Percentiles rank a stretch among this genome's conserved stretches.
These are phyloP conservation scores for Teunomyces pallodes DNA, from an alignment of 805 yeast species.

Conservation along the genomic window DNA sequence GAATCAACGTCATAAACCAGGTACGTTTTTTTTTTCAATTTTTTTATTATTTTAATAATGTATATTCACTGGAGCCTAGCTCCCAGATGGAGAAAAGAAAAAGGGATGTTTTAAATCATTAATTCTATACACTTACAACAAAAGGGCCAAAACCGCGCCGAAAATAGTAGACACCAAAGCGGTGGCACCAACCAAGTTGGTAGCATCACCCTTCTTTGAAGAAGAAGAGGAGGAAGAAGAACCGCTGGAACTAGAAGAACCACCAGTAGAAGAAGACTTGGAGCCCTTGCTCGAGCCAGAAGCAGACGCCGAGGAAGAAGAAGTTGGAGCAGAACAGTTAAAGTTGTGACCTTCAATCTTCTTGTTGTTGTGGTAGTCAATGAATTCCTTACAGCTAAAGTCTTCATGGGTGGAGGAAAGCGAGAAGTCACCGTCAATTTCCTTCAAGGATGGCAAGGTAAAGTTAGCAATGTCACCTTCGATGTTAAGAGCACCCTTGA, in stretches of 20 bases:
- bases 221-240: conserved; percentile 21
- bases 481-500: conserved; percentile 42
- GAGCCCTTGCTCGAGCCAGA: conserved; percentile 10
- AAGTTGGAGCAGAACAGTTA: conserved; percentile 37
- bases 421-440: conserved; percentile 43
- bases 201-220: conserved; percentile 10
- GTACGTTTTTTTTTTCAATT: too few species aligned
- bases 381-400: conserved; percentile 35
- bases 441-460: conserved; percentile 33
- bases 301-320: conserved; percentile 16
- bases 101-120: neutral
- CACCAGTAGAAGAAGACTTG: conserved; percentile 12
- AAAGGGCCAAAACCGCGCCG: conserved; percentile 27
- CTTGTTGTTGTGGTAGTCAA: conserved; percentile 27
- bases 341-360: conserved; percentile 45
- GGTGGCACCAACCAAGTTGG: conserved; percentile 11
- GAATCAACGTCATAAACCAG: neutral
- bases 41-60: neutral
- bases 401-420: conserved; percentile 34
- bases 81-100: neutral
- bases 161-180: conserved; percentile 22
- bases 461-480: conserved; percentile 39
- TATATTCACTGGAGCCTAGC: neutral
- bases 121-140: conserved; percentile 3
- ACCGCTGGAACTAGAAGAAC: conserved; percentile 14